Base-by-base conservation (phyloP, 139 green algal species). In the Volvox africanus region DNA sequence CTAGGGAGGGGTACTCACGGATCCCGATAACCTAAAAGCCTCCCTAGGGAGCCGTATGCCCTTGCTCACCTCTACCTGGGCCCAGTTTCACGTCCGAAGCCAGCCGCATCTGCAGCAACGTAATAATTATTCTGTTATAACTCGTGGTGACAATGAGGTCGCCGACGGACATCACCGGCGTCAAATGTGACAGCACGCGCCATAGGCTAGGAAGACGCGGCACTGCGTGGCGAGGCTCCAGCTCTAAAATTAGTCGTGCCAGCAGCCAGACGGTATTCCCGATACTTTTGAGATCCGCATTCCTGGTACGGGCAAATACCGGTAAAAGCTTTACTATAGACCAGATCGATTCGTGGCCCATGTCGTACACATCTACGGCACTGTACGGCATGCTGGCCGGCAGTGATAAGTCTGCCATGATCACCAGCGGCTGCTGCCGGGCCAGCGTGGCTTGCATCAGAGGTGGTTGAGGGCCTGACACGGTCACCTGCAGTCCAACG, bases 301-400 rank as follows among this genome's bases (percentile, higher is more conserved):
- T 12, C 1, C 37, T 3, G 20, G 36, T 44, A 16, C 13, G 20
- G 11, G n/a, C 36, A 37, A 67, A 44, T 26, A 20, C 37, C 36
- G 37, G 20, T 14, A 21, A 1, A 26, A 22, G 78, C 78, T 65
- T 6, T 24, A 14, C 20, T 22, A 84, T 32, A 26, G 6, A 30
- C 78, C 21, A 30, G 12, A 84, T 18, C 37, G 78, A 22, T 36
- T 84, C 78, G 11, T 84, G 36, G 22, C 9, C 36, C 36, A 84
- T 6, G 19, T 84, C 78, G 24, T 36, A 84, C 37, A 84, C 78
- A 12, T 84, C 32, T 1, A 35, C 37, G 9, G 78, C 78, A 30
- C 24, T 67, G 78, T 68, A 84, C 36, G 78, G 78, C 37, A 84
- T 67, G 36, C 78, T 84, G 18, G 78, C 13, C 36, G 78, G 78